A percentile compares a stretch with the other conserved stretches of the same genome.
Evolutionary conservation across 805 yeast species (phyloP).

Genomic region (Cyberlindnera petersonii): DNA sequence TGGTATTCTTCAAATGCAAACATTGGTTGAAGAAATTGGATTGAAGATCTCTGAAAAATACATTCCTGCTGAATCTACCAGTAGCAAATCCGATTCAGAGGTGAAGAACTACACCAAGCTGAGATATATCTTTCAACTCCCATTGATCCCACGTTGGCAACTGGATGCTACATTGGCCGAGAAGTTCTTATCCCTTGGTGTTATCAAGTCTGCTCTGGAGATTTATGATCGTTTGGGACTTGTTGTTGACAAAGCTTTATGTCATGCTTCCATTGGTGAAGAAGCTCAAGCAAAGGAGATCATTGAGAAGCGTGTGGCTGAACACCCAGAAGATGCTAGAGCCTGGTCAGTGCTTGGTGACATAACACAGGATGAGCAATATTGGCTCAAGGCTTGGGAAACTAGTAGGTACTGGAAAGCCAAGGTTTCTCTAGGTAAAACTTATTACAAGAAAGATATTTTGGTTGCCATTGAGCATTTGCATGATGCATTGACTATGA

Average conservation of each 20-base stretch:
- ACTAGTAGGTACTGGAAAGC: conserved; percentile 80
- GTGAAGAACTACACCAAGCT: conserved; percentile 45
- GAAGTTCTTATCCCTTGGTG: conserved; percentile 79
- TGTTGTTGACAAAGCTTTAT: conserved; percentile 81
- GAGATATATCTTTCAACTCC: conserved; percentile 67
- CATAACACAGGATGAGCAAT: conserved; percentile 64
- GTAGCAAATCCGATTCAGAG: conserved; percentile 14
- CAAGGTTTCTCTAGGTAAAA: conserved; percentile 75
- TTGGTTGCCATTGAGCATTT: conserved; percentile 58
- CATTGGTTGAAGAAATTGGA: conserved; percentile 85
- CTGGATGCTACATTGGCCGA: conserved; percentile 83
- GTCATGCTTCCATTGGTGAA: conserved; percentile 83
- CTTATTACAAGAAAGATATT: conserved; percentile 52
- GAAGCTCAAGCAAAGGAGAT: conserved; percentile 61
- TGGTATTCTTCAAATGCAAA: conserved; percentile 89
- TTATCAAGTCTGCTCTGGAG: conserved; percentile 80
- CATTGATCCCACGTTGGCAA: conserved; percentile 79
- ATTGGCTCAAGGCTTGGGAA: conserved; percentile 88
- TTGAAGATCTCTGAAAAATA: conserved; percentile 54
- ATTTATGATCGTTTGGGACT: conserved; percentile 77
- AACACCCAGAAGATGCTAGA: conserved; percentile 73
- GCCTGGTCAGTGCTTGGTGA: conserved; percentile 85
- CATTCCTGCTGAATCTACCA: conserved; percentile 39
- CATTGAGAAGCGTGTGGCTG: conserved; percentile 47
- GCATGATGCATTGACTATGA: conserved; percentile 66